Percentiles rank a stretch among this genome's conserved stretches.
phyloP scores from a whole-genome alignment of 1,284 basidiomycete genomes.

The Ustilago sp. region DNA sequence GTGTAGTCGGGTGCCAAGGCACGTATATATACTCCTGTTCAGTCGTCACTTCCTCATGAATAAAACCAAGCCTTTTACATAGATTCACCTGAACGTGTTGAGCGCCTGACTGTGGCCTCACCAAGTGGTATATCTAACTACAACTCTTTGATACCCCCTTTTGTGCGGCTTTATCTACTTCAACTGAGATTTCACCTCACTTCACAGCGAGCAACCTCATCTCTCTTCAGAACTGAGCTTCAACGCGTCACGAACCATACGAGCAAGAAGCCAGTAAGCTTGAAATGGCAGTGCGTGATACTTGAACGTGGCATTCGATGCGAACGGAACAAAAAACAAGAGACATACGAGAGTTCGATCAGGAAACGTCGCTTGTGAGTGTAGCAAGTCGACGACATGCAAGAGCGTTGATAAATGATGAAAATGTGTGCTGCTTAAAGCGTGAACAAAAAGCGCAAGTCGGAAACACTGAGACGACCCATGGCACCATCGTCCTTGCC shows the following conservation, averaged over 20 bases:
- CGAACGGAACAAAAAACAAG: conserved; percentile 7
- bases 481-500: conserved; percentile 68
- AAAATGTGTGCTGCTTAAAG: conserved; percentile 36
- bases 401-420: not conserved
- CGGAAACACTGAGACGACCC: conserved; percentile 66
- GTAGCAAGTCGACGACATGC: not conserved
- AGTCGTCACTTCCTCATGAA: too few species aligned
- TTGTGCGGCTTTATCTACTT: too few species aligned
- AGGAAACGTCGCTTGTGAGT: not conserved
- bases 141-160: too few species aligned
- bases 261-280: not conserved
- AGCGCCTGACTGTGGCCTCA: too few species aligned
- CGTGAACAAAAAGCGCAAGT: conserved; percentile 66
- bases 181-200: not conserved
- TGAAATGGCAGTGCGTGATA: conserved; percentile 14
- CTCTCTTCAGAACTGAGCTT: too few species aligned
- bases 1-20: too few species aligned
- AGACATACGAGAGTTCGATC: not conserved
- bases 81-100: too few species aligned
- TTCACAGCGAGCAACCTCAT: not conserved
- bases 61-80: too few species aligned
- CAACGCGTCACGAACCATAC: not conserved
- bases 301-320: conserved; percentile 13
- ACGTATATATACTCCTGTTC: too few species aligned
- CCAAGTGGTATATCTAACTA: too few species aligned